These are phyloP conservation scores for Mucor lusitanicus DNA, from an alignment of 371 early-diverging fungal species.

Conservation along the genomic window DNA sequence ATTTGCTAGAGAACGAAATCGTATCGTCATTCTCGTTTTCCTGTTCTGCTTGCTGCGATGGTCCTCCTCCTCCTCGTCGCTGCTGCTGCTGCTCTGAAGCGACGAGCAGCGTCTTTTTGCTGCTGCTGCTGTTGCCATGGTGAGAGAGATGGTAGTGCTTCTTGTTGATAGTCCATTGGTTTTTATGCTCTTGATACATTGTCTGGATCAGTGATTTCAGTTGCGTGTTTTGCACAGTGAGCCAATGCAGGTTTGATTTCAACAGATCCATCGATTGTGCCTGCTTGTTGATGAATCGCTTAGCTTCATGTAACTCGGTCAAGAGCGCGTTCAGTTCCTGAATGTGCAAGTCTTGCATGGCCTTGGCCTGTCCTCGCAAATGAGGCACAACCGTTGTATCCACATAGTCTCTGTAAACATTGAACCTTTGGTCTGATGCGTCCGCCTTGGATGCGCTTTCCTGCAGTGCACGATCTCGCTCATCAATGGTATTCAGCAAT, in stretches of 20 bases:
- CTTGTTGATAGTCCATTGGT: not conserved
- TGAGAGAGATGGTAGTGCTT: not conserved
- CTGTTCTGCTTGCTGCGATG: not conserved
- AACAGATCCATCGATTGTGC: constrained; percentile 33
- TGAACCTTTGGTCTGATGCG: constrained; percentile 23
- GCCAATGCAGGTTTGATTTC: constrained; percentile 41
- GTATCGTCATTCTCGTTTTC: not conserved
- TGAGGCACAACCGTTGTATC: constrained; percentile 7
- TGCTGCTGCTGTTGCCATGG: not conserved
- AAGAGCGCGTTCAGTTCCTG: constrained; percentile 19
- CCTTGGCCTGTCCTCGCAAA: not conserved
- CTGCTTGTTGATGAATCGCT: constrained; percentile 42
- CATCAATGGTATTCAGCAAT: constrained; percentile 9
- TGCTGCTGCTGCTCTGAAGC: no score
- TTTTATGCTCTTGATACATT: constrained; percentile 4
- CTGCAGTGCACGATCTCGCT: not conserved
- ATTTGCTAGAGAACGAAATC: constrained; percentile 10
- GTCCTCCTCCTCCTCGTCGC: no score
- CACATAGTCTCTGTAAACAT: constrained; percentile 15
- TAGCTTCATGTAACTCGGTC: constrained; percentile 36
- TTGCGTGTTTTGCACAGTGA: constrained; percentile 32
- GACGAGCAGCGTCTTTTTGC: no score
- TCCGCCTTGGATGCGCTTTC: not conserved
- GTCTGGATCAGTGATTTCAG: not conserved
- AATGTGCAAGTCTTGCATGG: not conserved